phyloP scores from a whole-genome alignment of 768 basidiomycete genomes.

The Calocybe cyanea region DNA sequence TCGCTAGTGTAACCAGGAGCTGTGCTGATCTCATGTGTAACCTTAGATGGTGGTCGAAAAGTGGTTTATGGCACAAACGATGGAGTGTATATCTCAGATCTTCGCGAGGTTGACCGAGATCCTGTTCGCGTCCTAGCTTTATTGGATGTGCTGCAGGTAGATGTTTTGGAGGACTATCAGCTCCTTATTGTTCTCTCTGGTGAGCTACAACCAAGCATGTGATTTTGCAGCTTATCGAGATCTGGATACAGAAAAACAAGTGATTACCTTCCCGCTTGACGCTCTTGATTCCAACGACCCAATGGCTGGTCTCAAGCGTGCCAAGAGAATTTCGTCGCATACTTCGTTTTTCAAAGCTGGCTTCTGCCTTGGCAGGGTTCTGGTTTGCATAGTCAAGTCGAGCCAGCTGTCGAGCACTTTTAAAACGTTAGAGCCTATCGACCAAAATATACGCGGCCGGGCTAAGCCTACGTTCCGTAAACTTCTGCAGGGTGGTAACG shows the following conservation, averaged over 20 bases:
- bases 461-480: conserved; percentile 93
- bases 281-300: conserved; percentile 89
- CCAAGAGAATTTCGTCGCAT: conserved; percentile 92
- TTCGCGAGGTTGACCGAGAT: conserved; percentile 70
- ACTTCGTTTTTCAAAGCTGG: conserved; percentile 99
- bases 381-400: conserved; percentile 97
- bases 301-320: conserved; percentile 85
- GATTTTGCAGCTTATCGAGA: too few species aligned
- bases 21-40: conserved; percentile 1
- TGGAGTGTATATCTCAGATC: conserved; percentile 91
- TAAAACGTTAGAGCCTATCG: conserved; percentile 95
- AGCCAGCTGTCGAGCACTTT: conserved; percentile 94
- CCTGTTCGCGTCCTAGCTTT: conserved; percentile 89
- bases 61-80: conserved; percentile 98
- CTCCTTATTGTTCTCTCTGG: conserved; percentile 98
- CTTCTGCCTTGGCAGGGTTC: conserved; percentile 81
- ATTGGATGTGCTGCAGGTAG: conserved; percentile 89
- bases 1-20: conserved; percentile 7
- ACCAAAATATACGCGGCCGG: conserved; percentile 75
- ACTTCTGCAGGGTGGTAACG: conserved; percentile 90
- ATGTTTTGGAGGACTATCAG: conserved; percentile 94
- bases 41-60: conserved; percentile 69
- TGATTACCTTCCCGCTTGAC: conserved; percentile 94
- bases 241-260: conserved; percentile 97
- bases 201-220: conserved; percentile 26